These are phyloP conservation scores for Paragyromitra xinjiangensis DNA, from an alignment of 495 filamentous ascomycete species.

Conservation along the genomic window DNA sequence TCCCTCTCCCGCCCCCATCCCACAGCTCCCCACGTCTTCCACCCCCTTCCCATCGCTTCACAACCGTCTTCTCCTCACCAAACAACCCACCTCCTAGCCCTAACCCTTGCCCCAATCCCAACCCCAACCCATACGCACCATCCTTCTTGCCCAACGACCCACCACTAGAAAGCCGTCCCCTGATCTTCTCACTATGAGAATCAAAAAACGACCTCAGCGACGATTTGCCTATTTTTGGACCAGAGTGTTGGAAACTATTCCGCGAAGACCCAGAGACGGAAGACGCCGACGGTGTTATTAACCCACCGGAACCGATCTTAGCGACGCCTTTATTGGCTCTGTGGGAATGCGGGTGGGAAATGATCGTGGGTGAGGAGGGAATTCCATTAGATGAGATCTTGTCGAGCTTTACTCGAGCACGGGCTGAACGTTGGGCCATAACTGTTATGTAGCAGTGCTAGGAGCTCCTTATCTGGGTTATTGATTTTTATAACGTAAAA, in stretches of 20 bases:
- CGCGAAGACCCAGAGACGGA: constrained; percentile 54
- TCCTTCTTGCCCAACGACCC: constrained; percentile 31
- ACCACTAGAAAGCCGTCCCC: constrained; percentile 41
- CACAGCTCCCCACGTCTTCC: constrained; percentile 52
- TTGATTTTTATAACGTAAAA: constrained; percentile 37
- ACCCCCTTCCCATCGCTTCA: constrained; percentile 55
- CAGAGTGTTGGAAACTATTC: constrained; percentile 46
- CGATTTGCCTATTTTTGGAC: constrained; percentile 49
- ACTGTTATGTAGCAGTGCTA: constrained; percentile 18
- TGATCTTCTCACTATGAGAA: constrained; percentile 53
- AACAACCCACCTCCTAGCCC: constrained; percentile 42
- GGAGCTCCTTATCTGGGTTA: constrained; percentile 21
- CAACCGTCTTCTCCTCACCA: constrained; percentile 46
- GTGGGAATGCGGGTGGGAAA: constrained; percentile 17
- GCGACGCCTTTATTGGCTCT: constrained; percentile 41
- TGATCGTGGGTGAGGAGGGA: constrained; percentile 14
- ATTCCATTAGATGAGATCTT: constrained; percentile 47
- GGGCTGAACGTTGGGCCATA: constrained; percentile 56
- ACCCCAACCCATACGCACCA: constrained; percentile 21
- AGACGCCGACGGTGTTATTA: constrained; percentile 51
- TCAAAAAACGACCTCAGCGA: constrained; percentile 52
- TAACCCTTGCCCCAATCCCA: constrained; percentile 33
- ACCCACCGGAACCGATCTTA: constrained; percentile 46
- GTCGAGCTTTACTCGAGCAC: constrained; percentile 56
- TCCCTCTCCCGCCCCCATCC: constrained; percentile 48